These are phyloP conservation scores for Starmerella vitae DNA, from an alignment of 805 yeast species.

Conservation along the genomic window DNA sequence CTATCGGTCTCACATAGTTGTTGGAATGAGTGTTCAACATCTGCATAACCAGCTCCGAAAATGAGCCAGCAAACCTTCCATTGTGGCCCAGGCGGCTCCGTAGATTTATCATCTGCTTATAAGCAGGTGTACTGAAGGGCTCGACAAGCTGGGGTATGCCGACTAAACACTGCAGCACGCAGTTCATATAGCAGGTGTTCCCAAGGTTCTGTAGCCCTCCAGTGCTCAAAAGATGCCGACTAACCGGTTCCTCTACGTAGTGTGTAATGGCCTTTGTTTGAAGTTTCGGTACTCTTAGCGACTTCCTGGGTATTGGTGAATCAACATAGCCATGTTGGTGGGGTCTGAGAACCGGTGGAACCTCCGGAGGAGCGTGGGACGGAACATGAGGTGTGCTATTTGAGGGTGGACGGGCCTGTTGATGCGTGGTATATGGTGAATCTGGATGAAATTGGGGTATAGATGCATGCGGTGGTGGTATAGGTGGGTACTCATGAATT, in stretches of 20 bases:
- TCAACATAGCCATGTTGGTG: no score
- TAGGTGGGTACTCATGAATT: no score
- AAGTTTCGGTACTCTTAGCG: conserved; percentile 11
- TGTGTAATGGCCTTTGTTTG: neutral
- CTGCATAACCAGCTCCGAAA: conserved; percentile 44
- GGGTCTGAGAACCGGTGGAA: no score
- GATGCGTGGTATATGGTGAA: no score
- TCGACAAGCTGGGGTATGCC: conserved; percentile 55
- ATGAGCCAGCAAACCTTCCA: conserved; percentile 61
- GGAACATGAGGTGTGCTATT: no score
- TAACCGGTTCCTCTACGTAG: conserved; percentile 4
- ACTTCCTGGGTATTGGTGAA: no score
- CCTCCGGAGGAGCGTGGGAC: no score
- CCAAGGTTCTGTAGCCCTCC: conserved; percentile 78
- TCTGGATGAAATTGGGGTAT: no score
- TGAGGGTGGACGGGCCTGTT: no score
- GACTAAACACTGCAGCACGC: conserved; percentile 70
- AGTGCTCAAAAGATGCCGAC: conserved; percentile 26
- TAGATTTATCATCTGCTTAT: conserved; percentile 54
- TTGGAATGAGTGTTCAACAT: conserved; percentile 33
- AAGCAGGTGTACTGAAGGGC: conserved; percentile 49
- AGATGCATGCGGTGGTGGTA: no score
- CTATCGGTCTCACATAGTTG: conserved; percentile 40
- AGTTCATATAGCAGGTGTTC: conserved; percentile 87
- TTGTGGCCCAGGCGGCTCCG: conserved; percentile 65